Evolutionary conservation across 331 rosid genomes (phyloP).

Genomic region (Phaseolus coccineus): DNA sequence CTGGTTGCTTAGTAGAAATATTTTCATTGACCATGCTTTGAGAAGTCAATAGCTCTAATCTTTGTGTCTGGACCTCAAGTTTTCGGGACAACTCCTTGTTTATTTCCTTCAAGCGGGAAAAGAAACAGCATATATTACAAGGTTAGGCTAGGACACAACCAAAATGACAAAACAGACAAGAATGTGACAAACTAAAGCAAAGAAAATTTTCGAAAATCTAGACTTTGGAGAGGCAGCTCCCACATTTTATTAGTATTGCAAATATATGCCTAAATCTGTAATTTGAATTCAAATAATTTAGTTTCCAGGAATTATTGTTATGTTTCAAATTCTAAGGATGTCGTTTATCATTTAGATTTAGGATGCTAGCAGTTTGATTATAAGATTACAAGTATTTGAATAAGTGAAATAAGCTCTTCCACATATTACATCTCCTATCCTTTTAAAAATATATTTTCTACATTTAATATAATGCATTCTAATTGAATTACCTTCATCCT

Average conservation of each 20-base stretch:
- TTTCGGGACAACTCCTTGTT: conserved; percentile 85
- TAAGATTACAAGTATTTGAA: background rate
- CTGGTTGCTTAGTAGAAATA: conserved; percentile 63
- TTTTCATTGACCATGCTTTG: conserved; percentile 79
- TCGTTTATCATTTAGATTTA: background rate
- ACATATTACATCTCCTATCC: background rate
- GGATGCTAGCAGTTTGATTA: background rate
- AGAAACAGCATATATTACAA: conserved; percentile 38
- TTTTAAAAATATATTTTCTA: too few species aligned
- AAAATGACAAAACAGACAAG: background rate
- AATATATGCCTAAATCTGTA: background rate
- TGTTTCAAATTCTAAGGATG: background rate
- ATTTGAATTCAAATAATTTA: background rate
- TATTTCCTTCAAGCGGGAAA: conserved; percentile 67
- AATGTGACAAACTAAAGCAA: background rate
- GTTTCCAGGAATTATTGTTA: background rate
- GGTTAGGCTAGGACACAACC: conserved; percentile 27
- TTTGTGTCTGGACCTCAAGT: conserved; percentile 94
- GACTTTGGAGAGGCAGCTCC: background rate
- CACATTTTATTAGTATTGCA: background rate
- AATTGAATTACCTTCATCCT: conserved; percentile 72
- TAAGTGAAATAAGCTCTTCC: background rate
- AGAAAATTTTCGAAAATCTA: background rate
- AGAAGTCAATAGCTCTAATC: conserved; percentile 93
- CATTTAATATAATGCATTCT: background rate